These are phyloP conservation scores for Brassica juncea DNA, from an alignment of 345 rosid species.

Conservation along the genomic window DNA sequence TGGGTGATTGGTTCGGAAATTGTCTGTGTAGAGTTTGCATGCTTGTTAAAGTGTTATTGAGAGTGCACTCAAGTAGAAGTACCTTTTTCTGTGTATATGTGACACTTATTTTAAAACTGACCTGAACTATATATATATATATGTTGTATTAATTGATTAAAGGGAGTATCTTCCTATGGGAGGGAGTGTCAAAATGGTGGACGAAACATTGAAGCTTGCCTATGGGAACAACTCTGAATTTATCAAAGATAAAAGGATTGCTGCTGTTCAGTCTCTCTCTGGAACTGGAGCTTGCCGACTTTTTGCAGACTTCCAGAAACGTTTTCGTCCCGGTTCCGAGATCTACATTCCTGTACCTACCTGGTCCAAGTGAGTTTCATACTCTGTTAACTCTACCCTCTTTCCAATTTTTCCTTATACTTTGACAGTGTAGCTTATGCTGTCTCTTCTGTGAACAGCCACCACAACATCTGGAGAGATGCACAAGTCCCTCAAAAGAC, in stretches of 20 bases:
- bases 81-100: not conserved
- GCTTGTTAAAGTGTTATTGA: not conserved
- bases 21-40: not conserved
- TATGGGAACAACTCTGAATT: constrained; percentile 84
- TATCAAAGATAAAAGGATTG: constrained; percentile 79
- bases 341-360: constrained; percentile 91
- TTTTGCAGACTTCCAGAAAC: constrained; percentile 95
- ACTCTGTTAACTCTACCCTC: too few relatives aligned
- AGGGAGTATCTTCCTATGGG: constrained; percentile 99
- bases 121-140: not conserved
- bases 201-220: constrained; percentile 87
- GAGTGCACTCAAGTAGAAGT: not conserved
- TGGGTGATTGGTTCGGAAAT: too few relatives aligned
- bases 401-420: not conserved
- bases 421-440: not conserved
- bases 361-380: constrained; percentile 82
- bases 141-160: not conserved
- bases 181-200: constrained; percentile 88
- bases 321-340: constrained; percentile 79
- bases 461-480: constrained; percentile 98
- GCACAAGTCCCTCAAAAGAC: constrained; percentile 81
- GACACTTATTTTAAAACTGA: not conserved
- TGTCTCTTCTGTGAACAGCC: constrained; percentile 56
- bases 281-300: constrained; percentile 98
- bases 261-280: constrained; percentile 87